Percentiles rank a stretch among this genome's conserved stretches.
These are phyloP conservation scores for Tillandsia leiboldiana DNA, from an alignment of 176 grass and related monocot species.

Conservation along the genomic window DNA sequence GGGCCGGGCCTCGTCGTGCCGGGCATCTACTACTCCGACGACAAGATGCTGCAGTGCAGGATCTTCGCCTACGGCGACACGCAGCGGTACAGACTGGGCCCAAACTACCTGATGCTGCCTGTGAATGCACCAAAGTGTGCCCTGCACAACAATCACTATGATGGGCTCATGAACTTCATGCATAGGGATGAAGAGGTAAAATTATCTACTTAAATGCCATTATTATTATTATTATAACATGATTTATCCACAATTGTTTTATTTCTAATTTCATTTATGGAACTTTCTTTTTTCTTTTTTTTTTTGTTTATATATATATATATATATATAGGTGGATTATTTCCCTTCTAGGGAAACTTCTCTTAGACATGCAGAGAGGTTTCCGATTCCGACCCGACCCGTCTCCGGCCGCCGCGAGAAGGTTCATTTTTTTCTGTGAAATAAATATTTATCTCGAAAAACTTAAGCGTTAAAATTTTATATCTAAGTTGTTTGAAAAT, in stretches of 20 bases:
- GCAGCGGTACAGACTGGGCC: conserved; percentile 64
- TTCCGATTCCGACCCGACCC: conserved; percentile 25
- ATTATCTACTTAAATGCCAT: background rate
- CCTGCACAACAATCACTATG: conserved; percentile 67
- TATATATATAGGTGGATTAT: conserved; percentile 49
- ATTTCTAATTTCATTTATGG: background rate
- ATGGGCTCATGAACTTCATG: conserved; percentile 78
- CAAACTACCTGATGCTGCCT: conserved; percentile 84
- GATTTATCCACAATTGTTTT: too few species aligned
- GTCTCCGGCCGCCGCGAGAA: conserved; percentile 53
- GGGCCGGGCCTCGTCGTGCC: conserved; percentile 70
- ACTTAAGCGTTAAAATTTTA: background rate
- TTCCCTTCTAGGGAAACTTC: conserved; percentile 60
- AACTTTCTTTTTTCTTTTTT: background rate
- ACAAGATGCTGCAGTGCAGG: conserved; percentile 96
- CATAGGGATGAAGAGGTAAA: conserved; percentile 71
- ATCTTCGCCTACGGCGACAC: conserved; percentile 92
- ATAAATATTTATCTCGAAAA: background rate
- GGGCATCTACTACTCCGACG: conserved; percentile 93
- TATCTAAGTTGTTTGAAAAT: background rate
- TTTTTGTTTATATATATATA: too few species aligned
- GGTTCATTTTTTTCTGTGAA: background rate
- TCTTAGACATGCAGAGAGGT: conserved; percentile 39
- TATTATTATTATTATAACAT: too few species aligned
- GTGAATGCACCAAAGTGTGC: conserved; percentile 77